phyloP scores from a whole-genome alignment of 805 yeast genomes.

The Ogataea parapolymorpha region DNA sequence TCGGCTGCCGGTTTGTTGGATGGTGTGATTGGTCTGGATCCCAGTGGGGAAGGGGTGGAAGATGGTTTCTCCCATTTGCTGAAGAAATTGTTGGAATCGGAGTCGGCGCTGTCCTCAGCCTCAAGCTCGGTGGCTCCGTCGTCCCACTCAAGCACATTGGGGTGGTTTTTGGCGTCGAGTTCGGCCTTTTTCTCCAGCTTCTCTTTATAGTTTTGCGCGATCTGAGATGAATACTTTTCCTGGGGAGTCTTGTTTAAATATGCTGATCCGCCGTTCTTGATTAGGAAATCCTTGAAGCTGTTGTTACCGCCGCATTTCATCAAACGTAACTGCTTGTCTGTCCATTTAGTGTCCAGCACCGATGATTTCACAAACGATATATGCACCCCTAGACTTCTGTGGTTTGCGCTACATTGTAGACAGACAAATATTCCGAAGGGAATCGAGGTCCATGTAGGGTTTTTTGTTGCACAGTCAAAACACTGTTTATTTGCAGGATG shows the following conservation, averaged over 20 bases:
- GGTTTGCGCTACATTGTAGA: slow-evolving; percentile 92
- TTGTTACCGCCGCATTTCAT: slow-evolving; percentile 95
- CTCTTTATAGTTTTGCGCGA: slow-evolving; percentile 78
- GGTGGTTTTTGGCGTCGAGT: slow-evolving; percentile 65
- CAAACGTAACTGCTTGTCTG: slow-evolving; percentile 80
- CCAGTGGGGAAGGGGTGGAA: slow-evolving; percentile 45
- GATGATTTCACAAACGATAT: slow-evolving; percentile 92
- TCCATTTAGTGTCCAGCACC: slow-evolving; percentile 86
- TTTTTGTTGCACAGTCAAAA: slow-evolving; percentile 90
- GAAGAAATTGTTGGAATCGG: slow-evolving; percentile 77
- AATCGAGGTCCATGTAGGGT: slow-evolving; percentile 98
- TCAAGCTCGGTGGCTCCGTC: slow-evolving; percentile 37
- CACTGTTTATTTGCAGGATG: slow-evolving; percentile 75
- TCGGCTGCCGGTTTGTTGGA: slow-evolving; percentile 23
- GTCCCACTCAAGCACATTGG: slow-evolving; percentile 70
- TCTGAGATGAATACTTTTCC: slow-evolving; percentile 74
- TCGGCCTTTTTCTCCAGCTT: slow-evolving; percentile 68
- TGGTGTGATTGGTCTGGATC: slow-evolving; percentile 45
- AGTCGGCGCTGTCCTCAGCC: slow-evolving; percentile 59
- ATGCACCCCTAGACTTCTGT: slow-evolving; percentile 94
- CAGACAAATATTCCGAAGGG: slow-evolving; percentile 93
- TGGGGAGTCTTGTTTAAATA: slow-evolving; percentile 64
- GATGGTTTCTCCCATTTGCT: slow-evolving; percentile 88
- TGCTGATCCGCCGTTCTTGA: slow-evolving; percentile 82
- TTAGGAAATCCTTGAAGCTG: slow-evolving; percentile 75